Evolutionary conservation across 2,329 filamentous ascomycete species (phyloP).

Genomic region (Blastomyces percursus): DNA sequence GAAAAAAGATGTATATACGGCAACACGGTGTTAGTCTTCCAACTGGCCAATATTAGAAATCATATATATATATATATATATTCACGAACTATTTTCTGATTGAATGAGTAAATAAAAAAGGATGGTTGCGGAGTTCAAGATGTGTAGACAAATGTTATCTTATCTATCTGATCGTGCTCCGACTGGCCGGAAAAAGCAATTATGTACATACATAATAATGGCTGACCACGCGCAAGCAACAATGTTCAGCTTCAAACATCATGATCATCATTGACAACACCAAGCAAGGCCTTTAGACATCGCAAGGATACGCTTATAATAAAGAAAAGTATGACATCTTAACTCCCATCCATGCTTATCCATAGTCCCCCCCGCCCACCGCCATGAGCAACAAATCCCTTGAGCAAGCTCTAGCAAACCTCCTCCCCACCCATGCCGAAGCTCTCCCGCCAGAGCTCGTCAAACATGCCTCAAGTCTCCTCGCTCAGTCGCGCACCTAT

Average conservation of each 20-base stretch:
- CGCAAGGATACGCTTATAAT: not conserved
- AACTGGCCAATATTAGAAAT: not conserved
- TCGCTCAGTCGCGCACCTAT: conserved; percentile 68
- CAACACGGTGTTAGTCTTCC: not conserved
- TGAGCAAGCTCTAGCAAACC: conserved; percentile 59
- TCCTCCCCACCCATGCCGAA: conserved; percentile 62
- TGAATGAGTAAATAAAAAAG: not conserved
- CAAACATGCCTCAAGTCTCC: conserved; percentile 59
- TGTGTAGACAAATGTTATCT: no score
- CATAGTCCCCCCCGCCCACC: not conserved
- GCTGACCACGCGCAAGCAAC: not conserved
- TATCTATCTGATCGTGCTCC: no score
- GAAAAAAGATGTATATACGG: not conserved
- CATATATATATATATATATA: not conserved
- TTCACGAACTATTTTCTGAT: not conserved
- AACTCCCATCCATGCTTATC: not conserved
- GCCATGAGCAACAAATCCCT: conserved; percentile 60
- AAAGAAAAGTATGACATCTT: not conserved
- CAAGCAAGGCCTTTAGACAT: not conserved
- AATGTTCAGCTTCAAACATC: not conserved
- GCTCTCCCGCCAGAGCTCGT: conserved; percentile 58
- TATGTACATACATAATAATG: not conserved
- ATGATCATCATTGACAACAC: not conserved
- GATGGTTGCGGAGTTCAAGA: no score
- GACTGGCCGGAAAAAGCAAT: not conserved